These are phyloP conservation scores for Colletotrichum plurivorum DNA, from an alignment of 2,329 filamentous ascomycete genomes.

Conservation along the genomic window DNA sequence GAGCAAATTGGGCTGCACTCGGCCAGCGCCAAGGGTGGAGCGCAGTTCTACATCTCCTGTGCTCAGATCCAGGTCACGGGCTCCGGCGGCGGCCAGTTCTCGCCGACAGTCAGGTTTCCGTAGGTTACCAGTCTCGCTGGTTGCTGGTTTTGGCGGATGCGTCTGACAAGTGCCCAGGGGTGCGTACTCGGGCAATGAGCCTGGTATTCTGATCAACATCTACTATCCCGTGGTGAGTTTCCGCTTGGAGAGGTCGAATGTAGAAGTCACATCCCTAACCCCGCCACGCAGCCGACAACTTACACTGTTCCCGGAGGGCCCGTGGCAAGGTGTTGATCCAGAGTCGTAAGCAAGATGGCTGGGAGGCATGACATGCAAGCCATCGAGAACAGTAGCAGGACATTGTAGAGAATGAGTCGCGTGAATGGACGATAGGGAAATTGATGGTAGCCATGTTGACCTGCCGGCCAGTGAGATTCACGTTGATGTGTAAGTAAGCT, in stretches of 20 bases:
- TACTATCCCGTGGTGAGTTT: conserved; percentile 39
- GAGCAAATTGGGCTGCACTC: conserved; percentile 55
- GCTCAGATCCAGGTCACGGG: conserved; percentile 50
- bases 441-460: too few species aligned
- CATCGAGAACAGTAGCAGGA: too few species aligned
- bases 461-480: too few species aligned
- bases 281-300: conserved; percentile 22
- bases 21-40: conserved; percentile 49
- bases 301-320: conserved; percentile 37
- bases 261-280: too few species aligned
- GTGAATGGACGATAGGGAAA: too few species aligned
- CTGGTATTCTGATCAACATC: conserved; percentile 40
- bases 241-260: too few species aligned
- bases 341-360: too few species aligned
- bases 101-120: conserved; percentile 37
- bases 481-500: too few species aligned
- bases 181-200: conserved; percentile 32
- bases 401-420: too few species aligned
- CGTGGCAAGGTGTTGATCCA: conserved; percentile 29
- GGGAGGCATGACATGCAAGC: too few species aligned
- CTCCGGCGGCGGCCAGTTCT: conserved; percentile 28
- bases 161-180: conserved; percentile 14
- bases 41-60: conserved; percentile 55
- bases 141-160: too few species aligned
- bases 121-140: conserved; percentile 2